Base-by-base conservation (phyloP, 208 protist genomes). In the Lotmaria passim region DNA sequence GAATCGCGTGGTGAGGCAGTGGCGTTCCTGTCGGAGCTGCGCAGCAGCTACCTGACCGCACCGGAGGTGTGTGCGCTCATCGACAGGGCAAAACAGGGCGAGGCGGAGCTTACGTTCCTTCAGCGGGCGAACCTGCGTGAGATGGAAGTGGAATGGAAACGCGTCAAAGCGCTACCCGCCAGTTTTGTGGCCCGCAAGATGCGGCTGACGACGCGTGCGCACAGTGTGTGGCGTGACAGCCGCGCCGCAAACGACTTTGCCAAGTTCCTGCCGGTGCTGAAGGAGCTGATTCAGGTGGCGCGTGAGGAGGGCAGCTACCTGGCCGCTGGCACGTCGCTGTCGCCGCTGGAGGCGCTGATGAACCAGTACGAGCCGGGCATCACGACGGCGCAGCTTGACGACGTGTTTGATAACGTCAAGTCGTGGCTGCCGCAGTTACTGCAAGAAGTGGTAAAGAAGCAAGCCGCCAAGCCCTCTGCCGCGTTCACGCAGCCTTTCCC, bases 291-390 rank as follows among this genome's bases (percentile, higher is more conserved):
- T 41, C 66, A 68, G 11, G 26, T 85, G 17, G 74, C 62, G 4
- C 73, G 81, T 7, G 81, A 89, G 72, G 81, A 85, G 73, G 82
- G 61, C 10, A 43, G 30, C 34, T 76, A 77, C 43, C 78, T 81
- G 24, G 77, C 85, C 30, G 75, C 65, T 24, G 68, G 75, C 19
- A 73, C 69, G 3, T 73, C 81, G 67, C 31, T 14, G 75, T 74
- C 21, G 70, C 76, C 21, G 78, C 81, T 21, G 64, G 86, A 95
- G 56, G 76, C 81, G 0, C 75, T 90, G 15, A 56, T 92, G 1
- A 48, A 93, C 44, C 19, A 82, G 39, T 96, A 82, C 68, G 87
- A 96, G 59, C 84, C 84, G 4, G 87, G 86, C 51, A 79, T 93
- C 69, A 69, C 81, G 15, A 51, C 83, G 1, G 41, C 70, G 21